Evolutionary conservation across 2,329 filamentous ascomycete species (phyloP).

Genomic region (Septoria linicola): DNA sequence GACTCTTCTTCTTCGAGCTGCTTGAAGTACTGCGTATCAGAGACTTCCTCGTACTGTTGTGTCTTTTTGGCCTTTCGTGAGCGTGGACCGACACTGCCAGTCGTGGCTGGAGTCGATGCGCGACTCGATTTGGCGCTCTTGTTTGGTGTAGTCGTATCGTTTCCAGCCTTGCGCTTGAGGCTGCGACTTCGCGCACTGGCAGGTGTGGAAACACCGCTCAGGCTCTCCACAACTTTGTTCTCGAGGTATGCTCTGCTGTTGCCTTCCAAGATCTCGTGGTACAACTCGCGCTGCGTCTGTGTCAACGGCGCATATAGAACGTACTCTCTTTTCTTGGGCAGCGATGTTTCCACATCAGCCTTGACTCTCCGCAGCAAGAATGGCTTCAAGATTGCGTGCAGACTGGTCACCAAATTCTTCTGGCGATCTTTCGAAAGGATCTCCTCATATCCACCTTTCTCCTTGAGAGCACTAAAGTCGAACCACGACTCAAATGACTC

Average conservation of each 20-base stretch:
- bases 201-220: conserved; percentile 57
- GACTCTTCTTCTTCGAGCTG: conserved; percentile 63
- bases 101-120: conserved; percentile 67
- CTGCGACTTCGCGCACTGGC: conserved; percentile 47
- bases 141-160: conserved; percentile 48
- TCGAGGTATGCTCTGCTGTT: conserved; percentile 63
- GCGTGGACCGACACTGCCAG: conserved; percentile 50
- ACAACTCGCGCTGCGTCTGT: conserved; percentile 84
- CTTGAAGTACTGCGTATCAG: conserved; percentile 80
- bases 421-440: conserved; percentile 77
- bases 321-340: conserved; percentile 97
- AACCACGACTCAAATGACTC: conserved; percentile 96
- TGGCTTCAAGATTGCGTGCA: conserved; percentile 90
- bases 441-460: conserved; percentile 74
- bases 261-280: conserved; percentile 67
- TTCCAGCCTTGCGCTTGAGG: conserved; percentile 58
- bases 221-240: conserved; percentile 68
- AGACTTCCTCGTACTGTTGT: conserved; percentile 67
- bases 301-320: conserved; percentile 92
- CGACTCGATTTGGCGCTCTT: conserved; percentile 77
- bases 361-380: conserved; percentile 86
- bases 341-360: conserved; percentile 81
- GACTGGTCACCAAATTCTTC: conserved; percentile 76
- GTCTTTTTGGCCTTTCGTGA: conserved; percentile 54
- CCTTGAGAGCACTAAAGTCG: conserved; percentile 87